A percentile compares a stretch with the other conserved stretches of the same genome.
Evolutionary conservation across 805 yeast genomes (phyloP).

Genomic region (Lipomyces oligophaga): DNA sequence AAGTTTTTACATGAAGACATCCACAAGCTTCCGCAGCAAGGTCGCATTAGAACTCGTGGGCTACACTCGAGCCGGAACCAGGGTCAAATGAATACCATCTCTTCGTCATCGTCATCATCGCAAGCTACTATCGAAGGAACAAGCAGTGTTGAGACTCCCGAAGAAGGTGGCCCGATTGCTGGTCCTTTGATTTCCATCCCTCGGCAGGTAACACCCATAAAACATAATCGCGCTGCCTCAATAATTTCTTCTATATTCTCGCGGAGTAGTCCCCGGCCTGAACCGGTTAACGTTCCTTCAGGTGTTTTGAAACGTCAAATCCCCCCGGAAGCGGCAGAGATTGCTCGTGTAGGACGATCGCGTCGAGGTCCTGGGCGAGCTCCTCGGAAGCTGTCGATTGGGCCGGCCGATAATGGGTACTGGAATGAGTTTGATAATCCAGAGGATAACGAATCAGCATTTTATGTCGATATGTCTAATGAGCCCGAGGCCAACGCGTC

Average conservation of each 20-base stretch:
- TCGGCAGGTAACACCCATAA: too few relatives aligned
- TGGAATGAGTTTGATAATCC: slow-evolving; percentile 71
- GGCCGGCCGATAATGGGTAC: slow-evolving; percentile 36
- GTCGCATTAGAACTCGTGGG: too few relatives aligned
- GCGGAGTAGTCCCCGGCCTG: slow-evolving; percentile 1
- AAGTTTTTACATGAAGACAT: slow-evolving; percentile 43
- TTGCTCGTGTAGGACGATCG: slow-evolving; percentile 10
- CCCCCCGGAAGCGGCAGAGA: slow-evolving; percentile 8
- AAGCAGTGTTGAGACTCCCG: slow-evolving; percentile 24
- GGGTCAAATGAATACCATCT: too few relatives aligned
- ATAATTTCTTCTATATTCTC: slow-evolving; percentile 14
- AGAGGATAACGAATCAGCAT: slow-evolving; percentile 44
- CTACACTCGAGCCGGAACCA: too few relatives aligned
- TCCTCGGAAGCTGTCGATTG: slow-evolving; percentile 9
- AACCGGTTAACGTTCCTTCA: not conserved
- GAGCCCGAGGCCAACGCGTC: slow-evolving; percentile 36
- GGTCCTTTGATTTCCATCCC: too few relatives aligned
- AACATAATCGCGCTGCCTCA: slow-evolving; percentile 7
- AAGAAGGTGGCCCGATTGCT: slow-evolving; percentile 11
- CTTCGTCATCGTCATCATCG: slow-evolving; percentile 22
- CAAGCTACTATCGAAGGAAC: slow-evolving; percentile 7
- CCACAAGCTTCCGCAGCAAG: slow-evolving; percentile 43
- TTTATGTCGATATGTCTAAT: slow-evolving; percentile 33
- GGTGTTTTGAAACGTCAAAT: not conserved
- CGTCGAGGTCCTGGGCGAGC: slow-evolving; percentile 10